Percentiles rank a stretch among this genome's conserved stretches.
These are phyloP conservation scores for Tulasnella sp. DNA, from an alignment of 768 basidiomycete genomes.

Conservation along the genomic window DNA sequence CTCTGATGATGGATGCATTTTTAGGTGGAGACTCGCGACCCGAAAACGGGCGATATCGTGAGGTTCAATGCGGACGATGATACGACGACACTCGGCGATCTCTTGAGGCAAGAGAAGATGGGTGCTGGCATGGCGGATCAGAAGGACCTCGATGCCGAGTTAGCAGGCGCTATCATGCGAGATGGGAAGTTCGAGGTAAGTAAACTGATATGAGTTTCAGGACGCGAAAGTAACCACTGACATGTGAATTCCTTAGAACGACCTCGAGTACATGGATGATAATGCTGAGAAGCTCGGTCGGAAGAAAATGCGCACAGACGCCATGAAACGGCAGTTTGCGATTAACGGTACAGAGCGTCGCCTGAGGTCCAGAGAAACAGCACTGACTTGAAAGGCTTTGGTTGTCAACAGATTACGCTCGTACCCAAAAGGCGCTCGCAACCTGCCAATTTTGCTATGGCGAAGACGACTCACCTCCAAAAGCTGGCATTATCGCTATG, in stretches of 20 bases:
- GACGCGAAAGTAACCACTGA: neutral
- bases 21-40: conserved; percentile 80
- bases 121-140: conserved; percentile 82
- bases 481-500: conserved; percentile 79
- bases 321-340: conserved; percentile 94
- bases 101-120: conserved; percentile 88
- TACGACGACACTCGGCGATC: conserved; percentile 63
- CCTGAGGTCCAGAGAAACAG: too few relatives aligned
- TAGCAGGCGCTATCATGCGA: conserved; percentile 75
- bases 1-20: neutral
- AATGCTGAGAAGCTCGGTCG: conserved; percentile 87
- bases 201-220: neutral
- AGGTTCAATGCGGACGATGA: conserved; percentile 91
- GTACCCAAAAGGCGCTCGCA: conserved; percentile 81
- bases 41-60: conserved; percentile 79
- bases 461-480: conserved; percentile 85
- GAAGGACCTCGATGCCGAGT: conserved; percentile 82
- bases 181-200: conserved; percentile 79
- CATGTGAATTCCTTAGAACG: conserved; percentile 37
- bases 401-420: conserved; percentile 78
- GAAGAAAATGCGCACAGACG: conserved; percentile 92
- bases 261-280: conserved; percentile 93
- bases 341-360: conserved; percentile 57
- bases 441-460: conserved; percentile 81
- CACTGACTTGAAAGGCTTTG: neutral